These are phyloP conservation scores for Diaporthe nobilis DNA, from an alignment of 2,329 filamentous ascomycete genomes.

Conservation along the genomic window DNA sequence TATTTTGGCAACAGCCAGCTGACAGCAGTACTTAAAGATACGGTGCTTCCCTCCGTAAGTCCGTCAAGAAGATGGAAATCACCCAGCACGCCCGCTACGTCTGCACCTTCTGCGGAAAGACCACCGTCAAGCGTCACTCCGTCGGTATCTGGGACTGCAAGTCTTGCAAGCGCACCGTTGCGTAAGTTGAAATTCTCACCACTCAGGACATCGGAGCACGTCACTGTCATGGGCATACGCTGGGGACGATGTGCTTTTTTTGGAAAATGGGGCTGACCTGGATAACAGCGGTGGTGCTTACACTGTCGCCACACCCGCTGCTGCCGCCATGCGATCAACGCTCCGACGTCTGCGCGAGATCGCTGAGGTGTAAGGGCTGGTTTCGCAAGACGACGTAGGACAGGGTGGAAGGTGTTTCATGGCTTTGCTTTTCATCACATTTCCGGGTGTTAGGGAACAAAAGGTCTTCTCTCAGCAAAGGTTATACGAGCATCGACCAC, in stretches of 20 bases:
- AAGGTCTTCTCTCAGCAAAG: conserved; percentile 41
- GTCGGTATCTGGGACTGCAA: conserved; percentile 97
- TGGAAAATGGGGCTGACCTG: conserved; percentile 22
- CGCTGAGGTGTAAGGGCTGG: conserved; percentile 84
- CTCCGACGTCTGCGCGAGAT: conserved; percentile 98
- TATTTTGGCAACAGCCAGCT: conserved; percentile 32
- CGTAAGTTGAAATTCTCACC: conserved; percentile 75
- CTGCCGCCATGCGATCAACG: conserved; percentile 94
- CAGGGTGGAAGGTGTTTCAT: conserved; percentile 43
- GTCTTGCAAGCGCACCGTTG: conserved; percentile 71
- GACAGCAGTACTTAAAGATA: conserved; percentile 73
- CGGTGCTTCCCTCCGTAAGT: conserved; percentile 99
- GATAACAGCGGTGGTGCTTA: conserved; percentile 41
- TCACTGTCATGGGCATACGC: not conserved
- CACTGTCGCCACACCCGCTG: conserved; percentile 77
- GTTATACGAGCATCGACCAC: conserved; percentile 42
- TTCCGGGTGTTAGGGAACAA: conserved; percentile 44
- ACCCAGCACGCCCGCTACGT: conserved; percentile 97
- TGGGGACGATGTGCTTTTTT: not conserved
- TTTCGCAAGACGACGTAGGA: conserved; percentile 45
- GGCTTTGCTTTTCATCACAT: conserved; percentile 44
- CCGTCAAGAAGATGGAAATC: conserved; percentile 99
- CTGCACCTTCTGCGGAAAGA: conserved; percentile 99
- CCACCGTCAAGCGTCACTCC: conserved; percentile 89
- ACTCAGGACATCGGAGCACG: not conserved